These are phyloP conservation scores for Dendrobium chrysotoxum DNA, from an alignment of 106 monocot genomes.

Conservation along the genomic window DNA sequence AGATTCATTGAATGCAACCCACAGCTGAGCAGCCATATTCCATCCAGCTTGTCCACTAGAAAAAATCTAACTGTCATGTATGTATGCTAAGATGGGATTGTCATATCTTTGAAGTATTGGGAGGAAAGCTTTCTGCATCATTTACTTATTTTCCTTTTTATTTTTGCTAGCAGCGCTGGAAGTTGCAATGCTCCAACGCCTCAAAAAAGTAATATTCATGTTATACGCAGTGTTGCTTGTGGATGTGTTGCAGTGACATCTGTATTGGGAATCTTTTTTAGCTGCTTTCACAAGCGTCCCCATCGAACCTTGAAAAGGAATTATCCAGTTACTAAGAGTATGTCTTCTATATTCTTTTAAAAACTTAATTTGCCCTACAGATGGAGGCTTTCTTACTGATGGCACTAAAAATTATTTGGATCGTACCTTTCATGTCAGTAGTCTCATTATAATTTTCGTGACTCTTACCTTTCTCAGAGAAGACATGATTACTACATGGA, in stretches of 20 bases:
- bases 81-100: background rate
- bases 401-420: background rate
- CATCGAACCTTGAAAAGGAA: slow-evolving; percentile 10
- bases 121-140: background rate
- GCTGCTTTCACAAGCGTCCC: slow-evolving; percentile 37
- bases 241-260: slow-evolving; percentile 31
- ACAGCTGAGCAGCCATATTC: slow-evolving; percentile 22
- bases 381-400: background rate
- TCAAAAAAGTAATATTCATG: slow-evolving; percentile 3
- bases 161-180: slow-evolving; percentile 19
- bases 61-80: slow-evolving; percentile 21
- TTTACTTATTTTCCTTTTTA: background rate
- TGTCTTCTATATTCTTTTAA: slow-evolving; percentile 1
- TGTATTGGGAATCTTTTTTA: slow-evolving; percentile 35
- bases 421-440: background rate
- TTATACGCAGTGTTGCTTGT: slow-evolving; percentile 36
- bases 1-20: slow-evolving; percentile 43
- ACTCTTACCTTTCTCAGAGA: background rate
- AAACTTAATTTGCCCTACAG: background rate
- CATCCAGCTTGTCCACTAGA: slow-evolving; percentile 14
- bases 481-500: background rate
- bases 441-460: background rate
- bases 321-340: slow-evolving; percentile 26
- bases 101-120: background rate
- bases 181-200: slow-evolving; percentile 15